Evolutionary conservation across 768 basidiomycete genomes (phyloP), one percentile per base, ranked within the genome.

Genomic region (Amanita subjunquillea): DNA sequence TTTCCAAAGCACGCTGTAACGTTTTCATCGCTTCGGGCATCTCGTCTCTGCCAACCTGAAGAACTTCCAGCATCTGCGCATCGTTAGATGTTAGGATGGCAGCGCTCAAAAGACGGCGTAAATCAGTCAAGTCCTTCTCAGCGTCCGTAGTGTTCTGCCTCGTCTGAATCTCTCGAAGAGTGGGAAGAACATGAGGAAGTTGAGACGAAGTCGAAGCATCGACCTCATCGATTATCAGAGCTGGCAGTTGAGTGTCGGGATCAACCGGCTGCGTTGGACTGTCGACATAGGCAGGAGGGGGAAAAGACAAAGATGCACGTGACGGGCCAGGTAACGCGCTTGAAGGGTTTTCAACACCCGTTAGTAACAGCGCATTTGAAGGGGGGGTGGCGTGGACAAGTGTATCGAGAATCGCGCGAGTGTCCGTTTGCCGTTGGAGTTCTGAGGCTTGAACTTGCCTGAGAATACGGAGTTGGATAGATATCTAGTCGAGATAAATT

Each of bases 21-120:
- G 87, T 82, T 68, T 87, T 87, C 63, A 89, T 80, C 10, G 86
- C 86, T 63, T 91, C 88, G 1, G 83, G 82, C 76, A 87, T 83
- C 63, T 87, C 84, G 42, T 79, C 77, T 43, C 79, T 69, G 32
- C 73, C 73, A 41, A 84, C 76, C 56, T 85, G 78, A 38, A 88
- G 68, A 1, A 82, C 74, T 17, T 72, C 68, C 30, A 87, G 66
- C 73, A 88, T 79, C 57, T 80, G 76, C 7, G 70, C 76, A 59
- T 89, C 87, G 56, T 69, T 81, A 50, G 76, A 76, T 5, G 76
- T 69, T 48, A 72, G 69, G 27, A 86, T 67, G 12, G 84, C 83
- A 1, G 63, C 64, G 5, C 76, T 75, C 72, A 90, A 76, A 47
- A 85, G 72, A 53, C 69, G 67, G 1, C 82, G 68, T 13, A 89